Evolutionary conservation across 2,329 filamentous ascomycete genomes (phyloP), one percentile per base, ranked within the genome.

Genomic region (Clonostachys solani): DNA sequence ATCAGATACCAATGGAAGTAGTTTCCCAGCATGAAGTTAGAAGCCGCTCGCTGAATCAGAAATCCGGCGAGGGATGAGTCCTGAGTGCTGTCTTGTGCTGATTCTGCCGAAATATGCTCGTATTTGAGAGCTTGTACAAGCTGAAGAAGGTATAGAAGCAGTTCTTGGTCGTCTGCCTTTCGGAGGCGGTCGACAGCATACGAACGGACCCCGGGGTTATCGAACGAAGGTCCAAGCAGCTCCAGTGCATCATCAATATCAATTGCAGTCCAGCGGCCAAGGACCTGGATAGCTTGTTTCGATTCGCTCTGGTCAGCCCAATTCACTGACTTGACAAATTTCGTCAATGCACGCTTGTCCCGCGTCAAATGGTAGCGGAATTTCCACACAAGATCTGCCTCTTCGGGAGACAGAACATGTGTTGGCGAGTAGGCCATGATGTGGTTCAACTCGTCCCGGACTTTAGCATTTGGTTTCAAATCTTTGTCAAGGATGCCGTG

Each of bases 1-100:
- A 96, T 96, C 3, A 99, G 77, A 65, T 97, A 99, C 94, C 94
- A 99, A 64, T 96, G 89, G 46, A 99, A 82, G 67, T 95, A 96
- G 62, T 95, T 99, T 33, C 92, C 94, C 2, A 99, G 78, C 50
- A 87, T 86, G 59, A 96, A 89, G 60, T 95, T 97, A 51, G 86
- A 83, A 13, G 89, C 87, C 5, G 94, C 95, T 35, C 94, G 82
- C 2, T 87, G 83, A 47, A 99, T 94, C 4, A 99, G 75, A 60
- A 99, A 99, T 19, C 81, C 83, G 3, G 92, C 92, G 6, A 99
- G 73, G 0, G 92, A 96, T 0, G 92, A 96, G 57, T 94, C 87
- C 42, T 82, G 78, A 0, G 77, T 73, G 40, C 77, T 74, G 53
- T 89, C 81, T 49, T 80, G 71, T 4, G 60, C 54, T 8, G 67